These are phyloP conservation scores for Suhomyces kunorum DNA, from an alignment of 1,139 yeast species.

Conservation along the genomic window DNA sequence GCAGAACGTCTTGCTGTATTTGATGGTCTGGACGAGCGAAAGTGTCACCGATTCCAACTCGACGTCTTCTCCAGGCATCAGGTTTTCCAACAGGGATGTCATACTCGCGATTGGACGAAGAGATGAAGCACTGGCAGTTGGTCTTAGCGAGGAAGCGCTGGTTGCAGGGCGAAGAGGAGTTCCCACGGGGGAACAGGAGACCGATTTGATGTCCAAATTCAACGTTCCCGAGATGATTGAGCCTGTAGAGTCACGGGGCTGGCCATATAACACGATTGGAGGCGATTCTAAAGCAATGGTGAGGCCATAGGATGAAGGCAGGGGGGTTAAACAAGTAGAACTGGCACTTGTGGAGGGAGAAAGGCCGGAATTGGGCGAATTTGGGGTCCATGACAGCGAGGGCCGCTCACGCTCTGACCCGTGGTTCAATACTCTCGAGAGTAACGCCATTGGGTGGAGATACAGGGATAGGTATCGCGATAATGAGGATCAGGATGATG, in stretches of 20 bases:
- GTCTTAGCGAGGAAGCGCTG: constrained; percentile 3
- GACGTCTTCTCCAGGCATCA: constrained; percentile 22
- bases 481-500: too few species aligned
- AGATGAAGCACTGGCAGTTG: background rate
- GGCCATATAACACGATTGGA: constrained; percentile 83
- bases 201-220: constrained; percentile 25
- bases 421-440: constrained; percentile 16
- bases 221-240: constrained; percentile 80
- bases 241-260: constrained; percentile 78
- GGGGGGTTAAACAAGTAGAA: constrained; percentile 4
- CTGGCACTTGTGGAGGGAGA: constrained; percentile 10
- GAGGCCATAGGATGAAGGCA: constrained; percentile 36
- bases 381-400: constrained; percentile 4
- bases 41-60: constrained; percentile 60
- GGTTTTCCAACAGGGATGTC: background rate
- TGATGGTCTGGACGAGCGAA: constrained; percentile 67
- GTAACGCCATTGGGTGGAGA: constrained; percentile 13
- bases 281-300: constrained; percentile 81
- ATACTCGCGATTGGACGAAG: constrained; percentile 9
- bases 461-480: too few species aligned
- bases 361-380: constrained; percentile 4
- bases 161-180: constrained; percentile 3
- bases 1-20: constrained; percentile 63
- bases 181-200: background rate
- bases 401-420: constrained; percentile 11